phyloP scores from a whole-genome alignment of 192 early-diverging fungal genomes.

The Pilobolus umbonatus region DNA sequence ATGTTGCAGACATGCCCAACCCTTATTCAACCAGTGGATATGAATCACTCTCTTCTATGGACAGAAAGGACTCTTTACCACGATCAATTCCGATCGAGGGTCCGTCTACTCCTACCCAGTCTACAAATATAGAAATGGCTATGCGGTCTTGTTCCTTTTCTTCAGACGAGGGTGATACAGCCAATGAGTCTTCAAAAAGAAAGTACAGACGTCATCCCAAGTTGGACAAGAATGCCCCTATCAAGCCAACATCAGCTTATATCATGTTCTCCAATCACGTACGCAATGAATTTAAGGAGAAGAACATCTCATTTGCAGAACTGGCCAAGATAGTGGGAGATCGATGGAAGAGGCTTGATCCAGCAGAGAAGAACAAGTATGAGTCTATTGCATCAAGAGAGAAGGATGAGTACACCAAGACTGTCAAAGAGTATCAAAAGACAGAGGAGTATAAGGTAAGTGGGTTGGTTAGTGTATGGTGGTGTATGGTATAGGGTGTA shows the following conservation, averaged over 20 bases:
- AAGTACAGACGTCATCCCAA: constrained; percentile 44
- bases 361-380: constrained; percentile 21
- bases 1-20: too few species aligned
- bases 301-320: constrained; percentile 33
- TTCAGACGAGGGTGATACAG: constrained; percentile 11
- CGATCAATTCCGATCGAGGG: background rate
- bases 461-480: too few species aligned
- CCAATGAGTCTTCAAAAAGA: constrained; percentile 18
- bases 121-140: background rate
- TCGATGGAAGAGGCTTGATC: constrained; percentile 31
- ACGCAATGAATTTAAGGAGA: constrained; percentile 31
- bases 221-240: constrained; percentile 35
- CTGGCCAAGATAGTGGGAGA: constrained; percentile 40
- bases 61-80: background rate
- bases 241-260: constrained; percentile 41
- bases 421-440: constrained; percentile 18
- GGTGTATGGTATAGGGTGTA: too few species aligned
- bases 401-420: constrained; percentile 32
- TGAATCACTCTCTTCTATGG: constrained; percentile 10
- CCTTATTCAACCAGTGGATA: constrained; percentile 13
- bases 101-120: background rate
- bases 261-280: constrained; percentile 41
- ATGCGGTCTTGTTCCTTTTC: constrained; percentile 8
- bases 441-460: constrained; percentile 31
- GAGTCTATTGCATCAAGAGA: constrained; percentile 26